Evolutionary conservation across 2,329 filamentous ascomycete genomes (phyloP).

Genomic region (Cordyceps cateniannulata): DNA sequence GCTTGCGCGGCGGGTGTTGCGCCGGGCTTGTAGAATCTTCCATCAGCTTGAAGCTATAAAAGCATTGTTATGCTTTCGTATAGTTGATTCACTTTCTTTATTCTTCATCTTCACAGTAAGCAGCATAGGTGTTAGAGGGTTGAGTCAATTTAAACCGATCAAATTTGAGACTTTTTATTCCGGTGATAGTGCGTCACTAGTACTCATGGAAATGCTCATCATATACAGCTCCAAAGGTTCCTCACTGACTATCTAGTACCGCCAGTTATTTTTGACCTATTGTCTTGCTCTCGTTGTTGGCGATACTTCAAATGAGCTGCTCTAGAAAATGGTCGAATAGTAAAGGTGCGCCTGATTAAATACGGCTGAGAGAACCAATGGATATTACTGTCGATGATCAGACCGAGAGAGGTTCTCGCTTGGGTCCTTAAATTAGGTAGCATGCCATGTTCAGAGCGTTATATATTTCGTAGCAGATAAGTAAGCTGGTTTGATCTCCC

Average conservation of each 20-base stretch:
- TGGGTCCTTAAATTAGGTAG: constrained; percentile 1
- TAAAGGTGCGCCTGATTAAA: constrained; percentile 14
- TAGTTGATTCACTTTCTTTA: too few species aligned
- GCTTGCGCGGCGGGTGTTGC: too few species aligned
- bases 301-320: background rate
- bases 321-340: background rate
- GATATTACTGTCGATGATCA: constrained; percentile 15
- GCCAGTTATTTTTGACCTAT: constrained; percentile 9
- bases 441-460: background rate
- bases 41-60: too few species aligned
- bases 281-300: background rate
- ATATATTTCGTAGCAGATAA: background rate
- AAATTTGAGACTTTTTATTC: too few species aligned
- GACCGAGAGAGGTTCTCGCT: constrained; percentile 10
- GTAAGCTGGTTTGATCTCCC: too few species aligned
- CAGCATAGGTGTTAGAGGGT: too few species aligned
- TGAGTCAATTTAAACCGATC: too few species aligned
- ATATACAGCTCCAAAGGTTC: background rate
- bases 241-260: constrained; percentile 10
- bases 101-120: too few species aligned
- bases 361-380: constrained; percentile 16
- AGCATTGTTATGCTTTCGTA: too few species aligned
- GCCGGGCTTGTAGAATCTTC: too few species aligned
- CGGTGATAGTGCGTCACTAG: too few species aligned
- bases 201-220: too few species aligned